phyloP scores from a whole-genome alignment of 352 stramenopile species.

The Phytophthora hibernalis region DNA sequence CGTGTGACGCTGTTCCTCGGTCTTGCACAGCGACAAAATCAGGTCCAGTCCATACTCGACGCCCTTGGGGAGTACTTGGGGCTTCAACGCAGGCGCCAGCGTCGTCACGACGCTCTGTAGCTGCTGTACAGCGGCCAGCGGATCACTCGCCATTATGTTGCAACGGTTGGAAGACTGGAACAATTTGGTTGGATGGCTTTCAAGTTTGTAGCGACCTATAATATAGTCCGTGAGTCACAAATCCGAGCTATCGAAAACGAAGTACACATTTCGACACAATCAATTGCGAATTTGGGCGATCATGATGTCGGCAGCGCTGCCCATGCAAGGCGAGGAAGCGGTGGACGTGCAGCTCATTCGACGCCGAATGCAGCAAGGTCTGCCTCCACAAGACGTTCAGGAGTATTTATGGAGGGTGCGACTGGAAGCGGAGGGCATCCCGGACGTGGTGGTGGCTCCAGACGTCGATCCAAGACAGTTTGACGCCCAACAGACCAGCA shows the following conservation, averaged over 20 bases:
- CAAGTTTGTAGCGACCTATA: conserved; percentile 18
- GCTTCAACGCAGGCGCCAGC: conserved; percentile 60
- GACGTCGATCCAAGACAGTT: conserved; percentile 74
- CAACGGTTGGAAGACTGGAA: conserved; percentile 7
- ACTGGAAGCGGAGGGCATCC: conserved; percentile 78
- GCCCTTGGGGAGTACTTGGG: conserved; percentile 77
- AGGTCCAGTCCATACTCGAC: conserved; percentile 66
- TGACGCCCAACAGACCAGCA: conserved; percentile 69
- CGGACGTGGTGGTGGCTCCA: conserved; percentile 77
- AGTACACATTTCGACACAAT: conserved; percentile 15
- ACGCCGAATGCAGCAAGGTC: conserved; percentile 63
- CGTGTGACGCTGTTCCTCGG: conserved; percentile 62
- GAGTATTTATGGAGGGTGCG: conserved; percentile 89
- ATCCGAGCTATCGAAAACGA: too few relatives aligned
- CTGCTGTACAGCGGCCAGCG: conserved; percentile 67
- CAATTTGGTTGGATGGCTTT: conserved; percentile 35
- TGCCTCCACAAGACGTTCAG: conserved; percentile 77
- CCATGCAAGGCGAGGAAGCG: conserved; percentile 56
- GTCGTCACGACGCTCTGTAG: conserved; percentile 63
- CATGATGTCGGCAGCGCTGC: conserved; percentile 80
- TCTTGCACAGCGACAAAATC: conserved; percentile 68
- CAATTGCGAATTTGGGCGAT: conserved; percentile 14
- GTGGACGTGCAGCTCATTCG: conserved; percentile 71
- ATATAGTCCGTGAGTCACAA: conserved; percentile 15
- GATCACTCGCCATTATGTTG: conserved; percentile 50